These are phyloP conservation scores for Juglanconis juglandina DNA, from an alignment of 2,329 filamentous ascomycete species.

Conservation along the genomic window DNA sequence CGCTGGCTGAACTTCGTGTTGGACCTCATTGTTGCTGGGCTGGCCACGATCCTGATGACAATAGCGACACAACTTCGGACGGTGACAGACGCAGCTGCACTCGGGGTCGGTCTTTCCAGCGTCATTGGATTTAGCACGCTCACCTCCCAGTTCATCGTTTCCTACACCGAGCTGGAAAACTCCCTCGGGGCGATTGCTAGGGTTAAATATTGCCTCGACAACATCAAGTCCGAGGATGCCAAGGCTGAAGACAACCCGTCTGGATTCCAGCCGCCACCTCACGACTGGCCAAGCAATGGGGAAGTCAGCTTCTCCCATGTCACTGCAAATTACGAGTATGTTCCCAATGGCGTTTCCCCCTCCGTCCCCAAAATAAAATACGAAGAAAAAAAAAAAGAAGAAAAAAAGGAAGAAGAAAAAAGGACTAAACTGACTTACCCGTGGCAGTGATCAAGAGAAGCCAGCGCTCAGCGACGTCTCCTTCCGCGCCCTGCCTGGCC, in stretches of 20 bases:
- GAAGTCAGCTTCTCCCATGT: no score
- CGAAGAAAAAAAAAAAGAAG: no score
- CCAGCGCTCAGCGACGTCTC: no score
- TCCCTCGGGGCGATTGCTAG: slow-evolving; percentile 15
- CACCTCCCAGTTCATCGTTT: slow-evolving; percentile 12
- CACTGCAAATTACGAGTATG: no score
- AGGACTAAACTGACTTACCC: no score
- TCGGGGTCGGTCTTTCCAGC: slow-evolving; percentile 19
- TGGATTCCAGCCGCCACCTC: background rate
- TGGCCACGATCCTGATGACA: slow-evolving; percentile 19
- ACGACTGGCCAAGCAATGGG: no score
- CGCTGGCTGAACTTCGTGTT: slow-evolving; percentile 21
- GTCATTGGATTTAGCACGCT: slow-evolving; percentile 8
- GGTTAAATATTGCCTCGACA: background rate
- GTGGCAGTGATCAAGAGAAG: no score
- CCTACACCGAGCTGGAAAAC: slow-evolving; percentile 18
- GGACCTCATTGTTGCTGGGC: slow-evolving; percentile 17
- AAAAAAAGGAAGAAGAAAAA: no score
- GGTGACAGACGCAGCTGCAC: slow-evolving; percentile 3
- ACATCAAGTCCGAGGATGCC: background rate
- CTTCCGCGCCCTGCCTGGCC: background rate
- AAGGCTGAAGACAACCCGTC: no score
- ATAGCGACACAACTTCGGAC: slow-evolving; percentile 7
- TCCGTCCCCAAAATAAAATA: no score
- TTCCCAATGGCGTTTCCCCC: no score